Evolutionary conservation across 345 rosid genomes (phyloP).

Genomic region (Gossypium sturtianum): DNA sequence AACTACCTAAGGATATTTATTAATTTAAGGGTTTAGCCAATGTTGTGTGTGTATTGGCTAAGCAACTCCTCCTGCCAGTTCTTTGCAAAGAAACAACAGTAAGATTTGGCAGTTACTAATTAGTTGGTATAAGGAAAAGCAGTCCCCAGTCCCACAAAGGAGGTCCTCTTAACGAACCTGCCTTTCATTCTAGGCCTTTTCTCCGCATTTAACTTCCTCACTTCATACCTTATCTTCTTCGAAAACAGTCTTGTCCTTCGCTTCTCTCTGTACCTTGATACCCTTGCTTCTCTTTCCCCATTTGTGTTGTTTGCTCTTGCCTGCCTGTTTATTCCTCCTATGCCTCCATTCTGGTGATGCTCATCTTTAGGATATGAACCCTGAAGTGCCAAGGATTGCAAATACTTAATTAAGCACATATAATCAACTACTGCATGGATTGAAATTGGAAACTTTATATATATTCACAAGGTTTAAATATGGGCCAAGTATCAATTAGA

Average conservation of each 20-base stretch:
- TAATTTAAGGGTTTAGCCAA: neutral
- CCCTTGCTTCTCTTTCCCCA: constrained; percentile 47
- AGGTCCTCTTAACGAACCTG: constrained; percentile 55
- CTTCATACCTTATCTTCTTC: constrained; percentile 70
- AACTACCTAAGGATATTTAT: neutral
- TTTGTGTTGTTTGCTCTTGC: constrained; percentile 14
- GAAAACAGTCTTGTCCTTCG: constrained; percentile 53
- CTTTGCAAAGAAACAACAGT: no score
- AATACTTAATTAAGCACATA: neutral
- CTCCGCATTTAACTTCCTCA: constrained; percentile 66
- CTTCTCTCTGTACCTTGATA: constrained; percentile 54
- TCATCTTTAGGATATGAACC: constrained; percentile 16
- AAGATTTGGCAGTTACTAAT: neutral
- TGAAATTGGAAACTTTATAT: no score
- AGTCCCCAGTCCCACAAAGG: constrained; percentile 15
- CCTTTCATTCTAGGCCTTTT: constrained; percentile 73
- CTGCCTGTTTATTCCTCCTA: constrained; percentile 12
- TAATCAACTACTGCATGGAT: neutral
- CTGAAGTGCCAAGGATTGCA: constrained; percentile 8
- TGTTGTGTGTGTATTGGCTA: neutral
- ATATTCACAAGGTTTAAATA: no score
- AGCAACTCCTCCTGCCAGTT: neutral
- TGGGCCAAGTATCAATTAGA: no score
- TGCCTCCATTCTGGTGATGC: constrained; percentile 8
- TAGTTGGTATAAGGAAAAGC: neutral